A percentile compares a stretch with the other conserved stretches of the same genome.
Evolutionary conservation across 805 yeast genomes (phyloP).

Genomic region (Metschnikowia baotianmanensis): DNA sequence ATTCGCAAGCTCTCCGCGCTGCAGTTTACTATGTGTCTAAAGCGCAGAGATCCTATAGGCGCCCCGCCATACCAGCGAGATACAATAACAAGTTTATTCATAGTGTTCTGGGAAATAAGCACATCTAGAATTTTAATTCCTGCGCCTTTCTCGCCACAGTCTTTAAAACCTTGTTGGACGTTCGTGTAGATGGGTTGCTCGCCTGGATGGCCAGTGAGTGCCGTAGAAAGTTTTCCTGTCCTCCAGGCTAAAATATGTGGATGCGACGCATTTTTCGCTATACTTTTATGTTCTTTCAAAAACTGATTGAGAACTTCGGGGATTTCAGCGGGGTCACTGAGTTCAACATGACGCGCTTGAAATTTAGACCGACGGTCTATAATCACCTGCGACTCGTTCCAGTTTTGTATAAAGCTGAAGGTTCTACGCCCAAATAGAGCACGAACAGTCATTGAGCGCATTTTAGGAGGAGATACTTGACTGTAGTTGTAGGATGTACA

Average conservation of each 20-base stretch:
- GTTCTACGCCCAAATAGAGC: constrained; percentile 1
- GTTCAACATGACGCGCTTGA: constrained; percentile 54
- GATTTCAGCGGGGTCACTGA: constrained; percentile 43
- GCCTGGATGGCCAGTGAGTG: background rate
- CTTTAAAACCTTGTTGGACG: constrained; percentile 58
- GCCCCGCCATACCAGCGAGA: constrained; percentile 83
- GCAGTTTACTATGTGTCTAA: constrained; percentile 60
- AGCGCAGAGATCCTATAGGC: constrained; percentile 69
- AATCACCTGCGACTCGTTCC: constrained; percentile 32
- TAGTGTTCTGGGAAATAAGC: constrained; percentile 46
- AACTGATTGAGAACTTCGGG: constrained; percentile 42
- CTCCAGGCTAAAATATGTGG: constrained; percentile 77
- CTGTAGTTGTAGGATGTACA: no score
- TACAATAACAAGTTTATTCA: constrained; percentile 63
- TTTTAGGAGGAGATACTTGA: background rate
- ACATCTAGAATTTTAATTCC: constrained; percentile 56
- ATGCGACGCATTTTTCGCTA: constrained; percentile 59
- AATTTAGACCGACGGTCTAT: constrained; percentile 61
- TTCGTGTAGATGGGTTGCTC: constrained; percentile 17
- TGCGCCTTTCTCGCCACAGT: constrained; percentile 75
- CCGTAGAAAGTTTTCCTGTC: constrained; percentile 30
- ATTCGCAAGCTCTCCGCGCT: constrained; percentile 48
- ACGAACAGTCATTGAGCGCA: background rate
- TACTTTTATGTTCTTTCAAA: constrained; percentile 42
- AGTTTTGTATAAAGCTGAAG: constrained; percentile 18